phyloP scores from a whole-genome alignment of 1,139 yeast genomes.

The Saccharomycopsis hybrid region DNA sequence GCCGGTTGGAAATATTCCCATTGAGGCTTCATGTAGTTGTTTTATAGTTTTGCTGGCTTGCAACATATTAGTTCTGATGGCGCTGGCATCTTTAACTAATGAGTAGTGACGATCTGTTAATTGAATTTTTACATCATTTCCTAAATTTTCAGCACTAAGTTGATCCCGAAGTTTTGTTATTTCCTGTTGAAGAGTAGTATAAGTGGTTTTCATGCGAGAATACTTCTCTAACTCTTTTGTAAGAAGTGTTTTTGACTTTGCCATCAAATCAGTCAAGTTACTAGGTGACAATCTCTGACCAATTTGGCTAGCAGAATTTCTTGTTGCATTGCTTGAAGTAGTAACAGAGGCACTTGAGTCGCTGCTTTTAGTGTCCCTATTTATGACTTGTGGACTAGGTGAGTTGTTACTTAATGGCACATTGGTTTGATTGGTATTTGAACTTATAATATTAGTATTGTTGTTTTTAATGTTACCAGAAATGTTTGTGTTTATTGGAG shows the following conservation, averaged over 20 bases:
- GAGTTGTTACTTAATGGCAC: too few relatives aligned
- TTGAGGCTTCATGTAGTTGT: conserved; percentile 4
- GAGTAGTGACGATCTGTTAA: not conserved
- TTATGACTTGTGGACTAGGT: too few relatives aligned
- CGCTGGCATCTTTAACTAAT: not conserved
- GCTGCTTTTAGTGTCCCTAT: too few relatives aligned
- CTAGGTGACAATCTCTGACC: not conserved
- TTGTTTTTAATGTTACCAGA: too few relatives aligned
- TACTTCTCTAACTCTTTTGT: conserved; percentile 10
- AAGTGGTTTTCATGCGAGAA: not conserved
- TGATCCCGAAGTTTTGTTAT: conserved; percentile 1
- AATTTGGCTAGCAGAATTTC: too few relatives aligned
- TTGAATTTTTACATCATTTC: not conserved
- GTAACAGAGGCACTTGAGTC: too few relatives aligned
- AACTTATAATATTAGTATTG: too few relatives aligned
- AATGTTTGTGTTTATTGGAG: too few relatives aligned
- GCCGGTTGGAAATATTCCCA: not conserved
- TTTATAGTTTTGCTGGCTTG: conserved; percentile 8
- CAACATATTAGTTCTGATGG: not conserved
- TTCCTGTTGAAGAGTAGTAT: not conserved
- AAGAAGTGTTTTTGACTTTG: conserved; percentile 1
- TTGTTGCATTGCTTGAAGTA: too few relatives aligned
- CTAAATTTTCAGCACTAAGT: not conserved
- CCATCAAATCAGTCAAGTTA: not conserved
- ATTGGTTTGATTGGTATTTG: too few relatives aligned